Percentiles rank a stretch among this genome's conserved stretches.
phyloP scores from a whole-genome alignment of 2,329 filamentous ascomycete species.

The Malbranchea cinnamomea region DNA sequence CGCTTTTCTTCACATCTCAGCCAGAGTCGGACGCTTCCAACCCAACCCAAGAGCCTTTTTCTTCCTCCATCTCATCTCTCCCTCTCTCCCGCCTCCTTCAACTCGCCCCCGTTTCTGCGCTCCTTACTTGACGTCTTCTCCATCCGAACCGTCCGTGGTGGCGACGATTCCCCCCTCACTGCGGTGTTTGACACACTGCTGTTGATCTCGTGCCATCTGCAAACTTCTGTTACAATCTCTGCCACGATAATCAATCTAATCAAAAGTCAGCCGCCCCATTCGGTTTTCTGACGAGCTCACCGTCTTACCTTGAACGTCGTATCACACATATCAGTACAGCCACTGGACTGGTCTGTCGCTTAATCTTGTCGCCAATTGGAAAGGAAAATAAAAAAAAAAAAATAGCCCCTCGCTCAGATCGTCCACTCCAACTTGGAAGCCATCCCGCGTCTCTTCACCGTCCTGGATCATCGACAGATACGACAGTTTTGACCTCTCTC shows the following conservation, averaged over 20 bases:
- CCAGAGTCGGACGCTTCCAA: too few species aligned
- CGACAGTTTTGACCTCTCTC: conserved; percentile 6
- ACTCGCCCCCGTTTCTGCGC: conserved; percentile 13
- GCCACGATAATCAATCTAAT: too few species aligned
- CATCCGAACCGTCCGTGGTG: conserved; percentile 4
- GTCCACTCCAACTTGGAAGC: too few species aligned
- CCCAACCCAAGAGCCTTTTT: too few species aligned
- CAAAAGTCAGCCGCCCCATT: too few species aligned
- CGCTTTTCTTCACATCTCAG: too few species aligned
- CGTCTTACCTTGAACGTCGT: conserved; percentile 15
- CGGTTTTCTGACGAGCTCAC: too few species aligned
- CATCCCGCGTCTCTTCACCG: background rate
- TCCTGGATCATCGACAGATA: conserved; percentile 1
- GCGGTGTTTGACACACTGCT: conserved; percentile 33
- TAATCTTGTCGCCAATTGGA: conserved; percentile 15
- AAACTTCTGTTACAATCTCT: too few species aligned
- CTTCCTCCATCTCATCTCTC: conserved; percentile 7
- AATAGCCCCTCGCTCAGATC: conserved; percentile 9
- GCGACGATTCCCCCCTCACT: conserved; percentile 13
- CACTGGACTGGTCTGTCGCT: conserved; percentile 32
- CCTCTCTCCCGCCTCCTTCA: conserved; percentile 11
- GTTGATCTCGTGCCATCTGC: conserved; percentile 21
- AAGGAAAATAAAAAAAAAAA: too few species aligned
- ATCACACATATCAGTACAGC: conserved; percentile 22
- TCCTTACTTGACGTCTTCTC: conserved; percentile 11